These are phyloP conservation scores for Metarhizium humberi DNA, from an alignment of 2,329 filamentous ascomycete species.

Conservation along the genomic window DNA sequence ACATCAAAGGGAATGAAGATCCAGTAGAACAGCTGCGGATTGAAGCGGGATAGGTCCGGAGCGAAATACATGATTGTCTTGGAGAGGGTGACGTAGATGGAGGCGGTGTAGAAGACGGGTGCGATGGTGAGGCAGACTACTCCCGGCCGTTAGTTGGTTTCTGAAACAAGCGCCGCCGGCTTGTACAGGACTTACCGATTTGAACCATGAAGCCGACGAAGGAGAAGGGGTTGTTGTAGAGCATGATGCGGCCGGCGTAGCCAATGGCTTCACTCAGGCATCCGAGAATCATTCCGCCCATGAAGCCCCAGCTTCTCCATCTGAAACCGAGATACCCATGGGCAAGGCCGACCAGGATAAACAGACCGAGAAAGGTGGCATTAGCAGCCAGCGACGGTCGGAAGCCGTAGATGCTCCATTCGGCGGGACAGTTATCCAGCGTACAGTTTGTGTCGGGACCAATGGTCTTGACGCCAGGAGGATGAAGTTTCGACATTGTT, in stretches of 20 bases:
- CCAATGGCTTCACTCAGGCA: constrained; percentile 50
- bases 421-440: constrained; percentile 35
- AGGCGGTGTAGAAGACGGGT: constrained; percentile 44
- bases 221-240: constrained; percentile 48
- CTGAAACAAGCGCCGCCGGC: neutral
- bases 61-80: constrained; percentile 31
- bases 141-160: neutral
- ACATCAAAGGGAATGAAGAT: constrained; percentile 47
- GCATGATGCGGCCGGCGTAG: constrained; percentile 50
- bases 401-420: constrained; percentile 44
- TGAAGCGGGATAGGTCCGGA: constrained; percentile 32
- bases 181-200: constrained; percentile 34
- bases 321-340: constrained; percentile 35
- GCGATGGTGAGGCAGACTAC: constrained; percentile 45
- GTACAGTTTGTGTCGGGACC: constrained; percentile 37
- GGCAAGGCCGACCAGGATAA: constrained; percentile 28
- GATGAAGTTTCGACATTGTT: constrained; percentile 5
- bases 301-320: constrained; percentile 40
- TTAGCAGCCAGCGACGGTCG: constrained; percentile 45
- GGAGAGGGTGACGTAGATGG: constrained; percentile 55
- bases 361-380: constrained; percentile 39
- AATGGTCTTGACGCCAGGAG: constrained; percentile 22
- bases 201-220: constrained; percentile 56
- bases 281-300: constrained; percentile 44
- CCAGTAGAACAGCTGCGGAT: constrained; percentile 33